Evolutionary conservation across 495 filamentous ascomycete species (phyloP).

Genomic region (Aspergillus leporis): DNA sequence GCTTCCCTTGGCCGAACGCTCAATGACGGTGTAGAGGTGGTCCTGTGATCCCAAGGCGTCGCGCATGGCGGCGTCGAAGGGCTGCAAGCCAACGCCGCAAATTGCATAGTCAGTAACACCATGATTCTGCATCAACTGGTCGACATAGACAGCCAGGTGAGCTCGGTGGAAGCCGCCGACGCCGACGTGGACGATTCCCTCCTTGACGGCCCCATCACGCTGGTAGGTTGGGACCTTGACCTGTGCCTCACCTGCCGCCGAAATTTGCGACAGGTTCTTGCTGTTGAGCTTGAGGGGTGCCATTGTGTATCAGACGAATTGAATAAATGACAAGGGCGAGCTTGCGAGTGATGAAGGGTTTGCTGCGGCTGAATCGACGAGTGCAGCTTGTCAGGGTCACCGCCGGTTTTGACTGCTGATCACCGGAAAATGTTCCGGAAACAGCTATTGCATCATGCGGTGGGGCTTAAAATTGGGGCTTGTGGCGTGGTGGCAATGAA

Average conservation of each 20-base stretch:
- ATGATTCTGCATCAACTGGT: slow-evolving; percentile 49
- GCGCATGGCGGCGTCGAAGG: slow-evolving; percentile 47
- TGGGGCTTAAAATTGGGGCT: too few species aligned
- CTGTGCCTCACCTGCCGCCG: slow-evolving; percentile 24
- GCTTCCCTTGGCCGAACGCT: slow-evolving; percentile 48
- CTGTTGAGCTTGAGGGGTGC: slow-evolving; percentile 42
- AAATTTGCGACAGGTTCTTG: slow-evolving; percentile 40
- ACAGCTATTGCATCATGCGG: slow-evolving; percentile 22
- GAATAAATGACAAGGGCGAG: slow-evolving; percentile 4
- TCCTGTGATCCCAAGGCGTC: slow-evolving; percentile 45
- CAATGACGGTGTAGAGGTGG: slow-evolving; percentile 49
- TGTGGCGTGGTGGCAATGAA: too few species aligned
- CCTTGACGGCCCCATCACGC: slow-evolving; percentile 44
- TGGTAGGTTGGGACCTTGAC: slow-evolving; percentile 38
- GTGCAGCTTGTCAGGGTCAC: slow-evolving; percentile 10
- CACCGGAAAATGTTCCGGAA: slow-evolving; percentile 7
- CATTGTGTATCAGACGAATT: slow-evolving; percentile 28
- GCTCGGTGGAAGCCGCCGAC: slow-evolving; percentile 53
- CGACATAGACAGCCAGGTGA: slow-evolving; percentile 49
- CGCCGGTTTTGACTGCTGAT: slow-evolving; percentile 26
- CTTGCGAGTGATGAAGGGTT: neutral
- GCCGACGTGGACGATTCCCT: slow-evolving; percentile 51
- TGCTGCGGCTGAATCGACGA: neutral
- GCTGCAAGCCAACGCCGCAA: slow-evolving; percentile 48
- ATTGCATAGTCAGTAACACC: slow-evolving; percentile 45